Evolutionary conservation across 2,329 filamentous ascomycete species (phyloP), one percentile per base, ranked within the genome.

Genomic region (Phyllosticta citriasiana): DNA sequence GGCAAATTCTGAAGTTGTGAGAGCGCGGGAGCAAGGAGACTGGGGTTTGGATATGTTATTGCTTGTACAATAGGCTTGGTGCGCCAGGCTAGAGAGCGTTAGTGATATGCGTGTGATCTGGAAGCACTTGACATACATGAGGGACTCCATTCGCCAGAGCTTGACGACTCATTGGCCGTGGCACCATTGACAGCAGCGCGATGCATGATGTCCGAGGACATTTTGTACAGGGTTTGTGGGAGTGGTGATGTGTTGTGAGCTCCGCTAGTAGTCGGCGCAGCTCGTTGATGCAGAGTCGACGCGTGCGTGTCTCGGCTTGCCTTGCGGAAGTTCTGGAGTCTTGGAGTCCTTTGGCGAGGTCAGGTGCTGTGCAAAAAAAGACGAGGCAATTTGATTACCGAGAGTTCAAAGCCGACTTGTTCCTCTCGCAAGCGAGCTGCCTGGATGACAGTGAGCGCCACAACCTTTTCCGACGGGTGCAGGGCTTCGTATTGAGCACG

Each of bases 1-100:
- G 90, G 89, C 8, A 94, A 79, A 27, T 80, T 80, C 55, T 81
- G 76, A 47, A 94, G 85, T 73, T 91, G 87, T 1, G 76, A 73
- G 54, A 85, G 76, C 14, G 88, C 84, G 55, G 80, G 80, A 57
- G 80, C 74, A 50, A 91, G 80, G 24, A 82, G 82, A 14, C 75
- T 71, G 51, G 79, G 72, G 68, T 91, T 84, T 2, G 84, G 80
- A 72, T 93, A 93, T 40, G 81, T 76, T 27, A 90, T 87, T 12
- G 83, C 79, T 74, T 94, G 89, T 73, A 89, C 89, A 74, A 92
- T 88, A 51, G 88, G 88, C 73, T 89, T 91, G 60, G 82, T 80
- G 67, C 85, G 82, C 89, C 89, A 94, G 53, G 89, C 88, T 70
- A 6, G 19, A 10, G 22, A 40, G 22, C n/a, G 47, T 54, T n/a